Evolutionary conservation across 352 stramenopile species (phyloP).

Genomic region (Phytophthora rubi): DNA sequence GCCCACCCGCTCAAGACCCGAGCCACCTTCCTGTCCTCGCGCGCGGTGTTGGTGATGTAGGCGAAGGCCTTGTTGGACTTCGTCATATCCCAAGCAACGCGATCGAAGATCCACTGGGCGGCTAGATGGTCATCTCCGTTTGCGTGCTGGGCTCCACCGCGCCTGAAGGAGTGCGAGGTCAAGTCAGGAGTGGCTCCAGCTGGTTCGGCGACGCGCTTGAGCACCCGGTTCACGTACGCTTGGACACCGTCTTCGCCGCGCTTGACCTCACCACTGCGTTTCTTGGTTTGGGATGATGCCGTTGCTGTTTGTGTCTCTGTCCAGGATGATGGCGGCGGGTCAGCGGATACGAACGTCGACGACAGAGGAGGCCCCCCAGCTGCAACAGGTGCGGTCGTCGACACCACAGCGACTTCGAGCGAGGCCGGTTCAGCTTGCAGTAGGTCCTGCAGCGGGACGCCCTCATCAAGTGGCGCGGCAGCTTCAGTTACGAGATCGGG

Average conservation of each 20-base stretch:
- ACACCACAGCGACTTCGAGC: background rate
- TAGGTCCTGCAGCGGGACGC: background rate
- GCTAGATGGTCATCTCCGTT: background rate
- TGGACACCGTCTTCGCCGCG: background rate
- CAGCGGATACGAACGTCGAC: too few species aligned
- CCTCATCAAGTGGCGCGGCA: background rate
- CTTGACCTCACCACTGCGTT: background rate
- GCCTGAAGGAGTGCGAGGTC: background rate
- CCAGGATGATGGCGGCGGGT: background rate
- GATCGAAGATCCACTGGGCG: background rate
- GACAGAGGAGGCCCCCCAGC: background rate
- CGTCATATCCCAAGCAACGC: background rate
- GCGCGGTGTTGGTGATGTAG: too few species aligned
- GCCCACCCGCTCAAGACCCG: background rate
- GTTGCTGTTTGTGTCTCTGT: background rate
- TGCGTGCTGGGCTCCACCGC: background rate
- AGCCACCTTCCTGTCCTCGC: background rate
- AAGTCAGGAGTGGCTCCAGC: background rate
- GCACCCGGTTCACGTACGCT: conserved; percentile 20
- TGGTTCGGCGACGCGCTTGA: background rate
- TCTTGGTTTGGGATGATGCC: background rate
- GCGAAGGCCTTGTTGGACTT: background rate
- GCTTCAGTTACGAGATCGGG: background rate
- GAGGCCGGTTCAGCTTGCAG: background rate
- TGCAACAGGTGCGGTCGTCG: background rate